A percentile compares a stretch with the other conserved stretches of the same genome.
Conservation (phyloP, 306 rosid genomes). For the Ormosia semicastrata region DNA sequence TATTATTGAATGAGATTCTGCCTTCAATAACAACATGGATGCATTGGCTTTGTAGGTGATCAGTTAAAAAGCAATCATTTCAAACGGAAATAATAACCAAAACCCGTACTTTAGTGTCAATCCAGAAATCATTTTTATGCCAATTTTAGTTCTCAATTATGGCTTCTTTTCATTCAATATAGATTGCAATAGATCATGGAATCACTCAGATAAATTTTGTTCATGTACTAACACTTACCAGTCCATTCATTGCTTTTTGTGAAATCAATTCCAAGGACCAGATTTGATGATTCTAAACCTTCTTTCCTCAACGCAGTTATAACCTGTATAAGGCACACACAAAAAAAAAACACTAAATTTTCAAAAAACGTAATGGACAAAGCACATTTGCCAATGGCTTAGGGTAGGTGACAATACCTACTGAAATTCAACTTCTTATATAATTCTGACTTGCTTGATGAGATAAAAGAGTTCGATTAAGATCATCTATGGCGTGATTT, state of each 20-base stretch:
- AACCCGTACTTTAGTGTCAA: neutral
- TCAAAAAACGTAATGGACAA: no score
- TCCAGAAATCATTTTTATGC: neutral
- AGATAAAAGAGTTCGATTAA: neutral
- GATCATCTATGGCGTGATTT: neutral
- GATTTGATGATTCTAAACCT: conserved; percentile 93
- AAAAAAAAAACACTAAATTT: no score
- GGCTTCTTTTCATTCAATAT: neutral
- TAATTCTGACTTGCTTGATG: no score
- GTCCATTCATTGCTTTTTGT: conserved; percentile 98
- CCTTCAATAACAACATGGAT: conserved; percentile 53
- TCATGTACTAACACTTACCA: conserved; percentile 47
- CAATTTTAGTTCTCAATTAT: neutral
- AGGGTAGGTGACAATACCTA: neutral
- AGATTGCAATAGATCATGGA: neutral
- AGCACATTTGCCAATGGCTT: no score
- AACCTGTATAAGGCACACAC: conserved; percentile 45
- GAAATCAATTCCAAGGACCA: conserved; percentile 86
- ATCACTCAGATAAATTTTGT: neutral
- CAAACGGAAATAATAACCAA: neutral
- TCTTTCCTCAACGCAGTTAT: conserved; percentile 61
- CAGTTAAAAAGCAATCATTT: neutral
- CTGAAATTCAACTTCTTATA: neutral
- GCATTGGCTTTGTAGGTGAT: conserved; percentile 22
- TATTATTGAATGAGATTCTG: conserved; percentile 65